A percentile compares a stretch with the other conserved stretches of the same genome.
These are phyloP conservation scores for Fusarium sp. DNA, from an alignment of 2,329 filamentous ascomycete genomes.

Conservation along the genomic window DNA sequence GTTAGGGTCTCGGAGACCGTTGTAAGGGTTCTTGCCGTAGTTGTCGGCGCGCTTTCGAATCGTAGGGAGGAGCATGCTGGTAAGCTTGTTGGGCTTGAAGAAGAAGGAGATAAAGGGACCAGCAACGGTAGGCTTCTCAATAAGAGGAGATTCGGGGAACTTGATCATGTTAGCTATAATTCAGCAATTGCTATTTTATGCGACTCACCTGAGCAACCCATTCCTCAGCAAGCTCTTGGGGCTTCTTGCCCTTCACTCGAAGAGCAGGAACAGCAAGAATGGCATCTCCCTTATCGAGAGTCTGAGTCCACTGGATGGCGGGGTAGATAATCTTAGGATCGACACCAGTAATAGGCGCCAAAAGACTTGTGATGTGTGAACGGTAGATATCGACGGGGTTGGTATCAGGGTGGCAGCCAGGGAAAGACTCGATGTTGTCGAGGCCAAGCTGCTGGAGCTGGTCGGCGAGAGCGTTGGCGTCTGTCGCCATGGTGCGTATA, in stretches of 20 bases:
- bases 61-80: constrained; percentile 72
- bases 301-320: constrained; percentile 79
- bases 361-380: constrained; percentile 75
- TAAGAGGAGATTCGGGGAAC: constrained; percentile 79
- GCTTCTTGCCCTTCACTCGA: constrained; percentile 76
- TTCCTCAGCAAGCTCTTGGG: constrained; percentile 67
- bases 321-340: constrained; percentile 77
- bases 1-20: constrained; percentile 69
- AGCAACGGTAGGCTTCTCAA: constrained; percentile 73
- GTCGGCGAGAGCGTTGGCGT: constrained; percentile 38
- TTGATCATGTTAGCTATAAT: constrained; percentile 44
- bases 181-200: neutral
- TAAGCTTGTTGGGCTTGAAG: constrained; percentile 75
- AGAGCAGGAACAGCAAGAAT: constrained; percentile 82
- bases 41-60: constrained; percentile 68
- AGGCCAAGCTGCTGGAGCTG: constrained; percentile 40
- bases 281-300: constrained; percentile 84
- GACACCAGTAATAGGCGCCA: constrained; percentile 75
- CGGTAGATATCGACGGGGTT: constrained; percentile 86
- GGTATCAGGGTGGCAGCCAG: constrained; percentile 69
- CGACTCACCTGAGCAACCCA: constrained; percentile 66
- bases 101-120: constrained; percentile 82
- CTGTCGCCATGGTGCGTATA: constrained; percentile 30
- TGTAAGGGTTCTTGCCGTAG: constrained; percentile 63
- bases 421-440: constrained; percentile 50